A percentile compares a stretch with the other conserved stretches of the same genome.
Conservation (phyloP, 2,329 filamentous ascomycete genomes). For the Paecilomyces formosus region DNA sequence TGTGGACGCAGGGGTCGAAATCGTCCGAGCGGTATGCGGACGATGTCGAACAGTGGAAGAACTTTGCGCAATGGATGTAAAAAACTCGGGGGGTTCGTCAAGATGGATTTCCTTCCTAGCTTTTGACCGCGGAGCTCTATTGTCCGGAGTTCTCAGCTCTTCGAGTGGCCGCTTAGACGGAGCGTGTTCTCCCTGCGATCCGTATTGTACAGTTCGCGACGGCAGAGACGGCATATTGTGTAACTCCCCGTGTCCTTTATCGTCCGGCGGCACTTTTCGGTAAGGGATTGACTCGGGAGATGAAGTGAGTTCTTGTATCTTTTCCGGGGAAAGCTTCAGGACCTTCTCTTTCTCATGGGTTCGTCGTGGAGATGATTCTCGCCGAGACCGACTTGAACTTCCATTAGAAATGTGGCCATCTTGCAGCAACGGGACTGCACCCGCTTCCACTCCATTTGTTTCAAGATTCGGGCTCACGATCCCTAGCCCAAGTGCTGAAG, state of each 20-base stretch:
- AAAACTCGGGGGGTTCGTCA: slow-evolving; percentile 17
- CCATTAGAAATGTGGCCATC: neutral
- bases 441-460: neutral
- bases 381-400: neutral
- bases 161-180: slow-evolving; percentile 14
- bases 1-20: slow-evolving; percentile 28
- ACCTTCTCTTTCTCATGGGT: slow-evolving; percentile 24
- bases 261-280: slow-evolving; percentile 21
- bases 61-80: slow-evolving; percentile 11
- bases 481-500: neutral
- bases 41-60: slow-evolving; percentile 20
- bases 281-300: slow-evolving; percentile 43
- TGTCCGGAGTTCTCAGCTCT: slow-evolving; percentile 16
- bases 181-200: slow-evolving; percentile 6
- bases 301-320: slow-evolving; percentile 43
- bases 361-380: slow-evolving; percentile 3
- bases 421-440: neutral
- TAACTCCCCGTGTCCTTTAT: neutral
- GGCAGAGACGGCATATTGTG: neutral
- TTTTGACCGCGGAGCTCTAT: slow-evolving; percentile 13
- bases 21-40: slow-evolving; percentile 22
- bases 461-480: neutral
- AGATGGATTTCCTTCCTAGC: slow-evolving; percentile 17
- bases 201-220: neutral
- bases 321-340: slow-evolving; percentile 43